Conservation (phyloP, 2,329 filamentous ascomycete species). For the Colletotrichum coccodes region DNA sequence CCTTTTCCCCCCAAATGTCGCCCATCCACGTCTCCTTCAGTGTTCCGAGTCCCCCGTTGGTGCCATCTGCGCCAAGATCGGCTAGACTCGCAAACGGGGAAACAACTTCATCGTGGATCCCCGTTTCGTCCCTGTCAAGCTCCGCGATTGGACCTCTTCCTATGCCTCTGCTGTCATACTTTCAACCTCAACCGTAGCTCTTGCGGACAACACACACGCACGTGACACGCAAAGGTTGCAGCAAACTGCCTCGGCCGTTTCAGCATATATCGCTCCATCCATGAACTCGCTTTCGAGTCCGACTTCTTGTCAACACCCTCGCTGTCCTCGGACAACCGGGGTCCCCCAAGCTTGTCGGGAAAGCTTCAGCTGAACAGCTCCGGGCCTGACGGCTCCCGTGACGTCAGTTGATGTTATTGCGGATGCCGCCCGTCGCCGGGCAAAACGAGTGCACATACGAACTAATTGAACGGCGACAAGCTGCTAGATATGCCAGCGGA, state of each 20-base stretch:
- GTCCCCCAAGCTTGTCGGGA: not conserved
- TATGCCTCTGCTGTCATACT: not conserved
- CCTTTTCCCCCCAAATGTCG: conserved; percentile 8
- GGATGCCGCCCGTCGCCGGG: too few relatives aligned
- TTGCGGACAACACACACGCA: not conserved
- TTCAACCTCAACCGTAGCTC: not conserved
- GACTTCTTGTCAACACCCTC: not conserved
- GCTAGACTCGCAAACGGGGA: conserved; percentile 10
- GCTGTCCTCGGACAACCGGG: not conserved
- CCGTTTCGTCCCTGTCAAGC: conserved; percentile 7
- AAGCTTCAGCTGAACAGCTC: conserved; percentile 6
- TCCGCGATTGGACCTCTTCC: conserved; percentile 16
- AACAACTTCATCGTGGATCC: conserved; percentile 15
- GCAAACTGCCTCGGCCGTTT: conserved; percentile 29
- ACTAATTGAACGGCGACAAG: not conserved
- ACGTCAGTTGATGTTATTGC: not conserved
- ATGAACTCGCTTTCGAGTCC: not conserved
- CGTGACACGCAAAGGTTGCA: not conserved
- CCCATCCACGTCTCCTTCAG: not conserved
- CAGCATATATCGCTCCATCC: conserved; percentile 1
- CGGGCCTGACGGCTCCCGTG: not conserved
- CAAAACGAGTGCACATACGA: not conserved
- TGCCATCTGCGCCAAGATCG: conserved; percentile 23
- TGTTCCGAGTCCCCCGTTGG: conserved; percentile 9
- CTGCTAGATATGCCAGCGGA: not conserved